Evolutionary conservation across 176 grass and related monocot genomes (phyloP), one percentile per base, ranked within the genome.

Genomic region (Lolium multiflorum): DNA sequence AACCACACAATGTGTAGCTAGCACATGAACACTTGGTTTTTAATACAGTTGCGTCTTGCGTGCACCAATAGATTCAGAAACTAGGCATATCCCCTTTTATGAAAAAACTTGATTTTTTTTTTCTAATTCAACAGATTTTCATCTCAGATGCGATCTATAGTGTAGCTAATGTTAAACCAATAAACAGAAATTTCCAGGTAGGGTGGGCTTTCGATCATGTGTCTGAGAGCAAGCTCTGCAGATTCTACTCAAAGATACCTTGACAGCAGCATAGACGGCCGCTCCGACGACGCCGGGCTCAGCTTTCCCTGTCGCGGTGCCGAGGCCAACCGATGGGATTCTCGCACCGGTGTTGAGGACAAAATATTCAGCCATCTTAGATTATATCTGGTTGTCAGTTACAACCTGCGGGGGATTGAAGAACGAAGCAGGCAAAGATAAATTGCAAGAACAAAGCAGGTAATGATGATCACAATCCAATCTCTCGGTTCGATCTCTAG

Each of bases 291-390:
- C 20, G n/a, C 82, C 87, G 25, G 89, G 51, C 0, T 88, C 76
- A 1, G 79, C 75, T 9, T 93, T 90, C 84, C 89, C 93, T 26
- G 46, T 74, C 2, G 71, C 46, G 11, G 89, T 87, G 6, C 94
- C 91, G 21, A 96, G 83, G 0, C 94, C 91, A 59, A 96, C 49
- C 0, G 89, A 79, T 2, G 91, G 94, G 26, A 96, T 88, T 62
- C 71, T 91, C 18, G 91, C 84, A 8, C 94, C 89, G 4, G 87
- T 96, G 39, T 88, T 96, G 8, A 95, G 83, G 1, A 85, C 71
- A 37, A 93, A 95, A 21, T 58, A 84, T 56, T 74, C 66, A 2
- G 81, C 81, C 87, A 89, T 89, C 71, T 17, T 13, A 50, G 46
- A 15, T 12, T 49, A 5, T 73, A 1, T 16, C 41, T 72, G 70